phyloP scores from a whole-genome alignment of 495 filamentous ascomycete genomes.

The Hypoxylon cercidicola region DNA sequence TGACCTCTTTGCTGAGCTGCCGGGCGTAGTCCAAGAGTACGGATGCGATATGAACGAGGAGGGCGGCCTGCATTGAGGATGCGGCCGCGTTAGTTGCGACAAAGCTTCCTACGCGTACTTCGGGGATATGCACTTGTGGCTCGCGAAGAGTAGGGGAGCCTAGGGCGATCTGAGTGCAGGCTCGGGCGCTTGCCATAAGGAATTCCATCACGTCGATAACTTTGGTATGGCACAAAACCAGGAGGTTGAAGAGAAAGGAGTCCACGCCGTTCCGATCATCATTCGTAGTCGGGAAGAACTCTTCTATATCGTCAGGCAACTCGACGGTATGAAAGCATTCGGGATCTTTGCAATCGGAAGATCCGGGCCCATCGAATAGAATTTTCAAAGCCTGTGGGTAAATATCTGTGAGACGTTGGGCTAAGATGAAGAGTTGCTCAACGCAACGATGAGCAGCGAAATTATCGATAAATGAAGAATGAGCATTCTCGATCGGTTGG shows the following conservation, averaged over 20 bases:
- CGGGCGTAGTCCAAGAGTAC: constrained; percentile 35
- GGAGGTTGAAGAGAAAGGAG: constrained; percentile 44
- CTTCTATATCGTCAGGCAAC: constrained; percentile 21
- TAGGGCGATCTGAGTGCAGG: constrained; percentile 39
- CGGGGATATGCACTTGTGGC: constrained; percentile 38
- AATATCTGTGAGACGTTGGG: constrained; percentile 47
- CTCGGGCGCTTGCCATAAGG: constrained; percentile 36
- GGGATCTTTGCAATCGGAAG: constrained; percentile 25
- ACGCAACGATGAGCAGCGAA: constrained; percentile 20
- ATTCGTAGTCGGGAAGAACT: constrained; percentile 17
- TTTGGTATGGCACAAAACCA: constrained; percentile 48
- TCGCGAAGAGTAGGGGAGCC: constrained; percentile 27
- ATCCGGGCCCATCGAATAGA: constrained; percentile 23
- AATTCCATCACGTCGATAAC: constrained; percentile 42
- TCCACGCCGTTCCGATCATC: constrained; percentile 36
- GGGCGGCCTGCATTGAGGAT: constrained; percentile 47
- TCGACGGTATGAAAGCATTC: constrained; percentile 34
- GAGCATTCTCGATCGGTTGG: constrained; percentile 15
- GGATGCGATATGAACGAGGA: constrained; percentile 40
- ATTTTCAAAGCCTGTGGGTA: constrained; percentile 43
- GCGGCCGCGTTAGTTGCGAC: constrained; percentile 41
- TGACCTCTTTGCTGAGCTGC: constrained; percentile 25
- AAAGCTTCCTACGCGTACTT: constrained; percentile 48
- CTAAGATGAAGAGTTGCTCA: constrained; percentile 40
- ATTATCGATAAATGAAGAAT: constrained; percentile 23